A percentile compares a stretch with the other conserved stretches of the same genome.
Conservation (phyloP, 805 yeast species). For the Starmerella riodocensis region DNA sequence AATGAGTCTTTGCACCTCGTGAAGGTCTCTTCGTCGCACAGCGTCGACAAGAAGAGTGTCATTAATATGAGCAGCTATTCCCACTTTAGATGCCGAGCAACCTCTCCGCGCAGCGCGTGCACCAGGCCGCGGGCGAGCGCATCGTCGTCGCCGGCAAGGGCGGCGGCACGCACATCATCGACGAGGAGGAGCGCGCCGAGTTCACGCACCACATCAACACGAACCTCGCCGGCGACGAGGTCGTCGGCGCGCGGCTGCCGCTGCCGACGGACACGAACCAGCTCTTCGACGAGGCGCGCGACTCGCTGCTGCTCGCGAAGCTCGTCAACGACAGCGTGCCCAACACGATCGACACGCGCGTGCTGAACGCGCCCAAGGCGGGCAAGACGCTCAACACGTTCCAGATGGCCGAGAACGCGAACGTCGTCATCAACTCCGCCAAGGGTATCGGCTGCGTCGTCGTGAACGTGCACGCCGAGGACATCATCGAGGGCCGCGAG, state of each 20-base stretch:
- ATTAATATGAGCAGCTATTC: no score
- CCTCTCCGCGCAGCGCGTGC: constrained; percentile 22
- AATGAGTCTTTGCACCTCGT: no score
- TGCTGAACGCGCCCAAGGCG: constrained; percentile 72
- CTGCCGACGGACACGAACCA: constrained; percentile 90
- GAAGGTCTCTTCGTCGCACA: no score
- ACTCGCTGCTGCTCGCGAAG: constrained; percentile 83
- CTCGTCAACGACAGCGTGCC: constrained; percentile 96
- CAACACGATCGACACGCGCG: constrained; percentile 96
- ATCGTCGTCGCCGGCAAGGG: constrained; percentile 79
- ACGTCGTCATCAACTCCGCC: constrained; percentile 94
- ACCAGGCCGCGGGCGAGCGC: constrained; percentile 28
- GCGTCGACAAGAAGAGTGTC: no score
- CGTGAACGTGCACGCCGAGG: constrained; percentile 95
- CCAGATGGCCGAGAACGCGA: constrained; percentile 93
- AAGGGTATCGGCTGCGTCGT: constrained; percentile 98
- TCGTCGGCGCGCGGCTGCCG: constrained; percentile 74
- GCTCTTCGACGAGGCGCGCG: constrained; percentile 90
- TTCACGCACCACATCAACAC: constrained; percentile 92
- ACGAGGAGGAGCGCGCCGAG: constrained; percentile 92
- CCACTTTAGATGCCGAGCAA: constrained; percentile 20
- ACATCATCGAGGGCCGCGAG: constrained; percentile 91
- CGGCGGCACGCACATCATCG: constrained; percentile 90
- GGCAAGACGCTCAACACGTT: constrained; percentile 78
- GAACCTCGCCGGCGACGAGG: constrained; percentile 77